These are phyloP conservation scores for Areca catechu DNA, from an alignment of 176 grass and related monocot genomes.

Conservation along the genomic window DNA sequence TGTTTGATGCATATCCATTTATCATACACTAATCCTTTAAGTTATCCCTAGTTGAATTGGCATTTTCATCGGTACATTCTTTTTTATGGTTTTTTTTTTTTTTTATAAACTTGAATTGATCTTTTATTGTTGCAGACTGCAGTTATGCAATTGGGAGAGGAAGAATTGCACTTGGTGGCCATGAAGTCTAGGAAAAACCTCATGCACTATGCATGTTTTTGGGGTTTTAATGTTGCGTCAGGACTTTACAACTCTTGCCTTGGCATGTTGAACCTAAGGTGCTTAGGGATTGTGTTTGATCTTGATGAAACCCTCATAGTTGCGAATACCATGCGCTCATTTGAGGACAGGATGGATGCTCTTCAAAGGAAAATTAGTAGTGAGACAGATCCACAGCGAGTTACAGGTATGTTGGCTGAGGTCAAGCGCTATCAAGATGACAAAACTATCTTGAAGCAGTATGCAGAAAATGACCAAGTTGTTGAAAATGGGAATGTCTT, in stretches of 20 bases:
- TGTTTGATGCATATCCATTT: no score
- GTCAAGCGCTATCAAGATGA: slow-evolving; percentile 97
- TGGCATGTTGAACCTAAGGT: slow-evolving; percentile 83
- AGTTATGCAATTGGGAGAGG: slow-evolving; percentile 62
- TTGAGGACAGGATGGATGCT: slow-evolving; percentile 88
- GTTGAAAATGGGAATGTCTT: slow-evolving; percentile 73
- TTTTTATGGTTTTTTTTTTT: background rate
- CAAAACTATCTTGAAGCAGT: slow-evolving; percentile 79
- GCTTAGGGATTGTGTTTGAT: slow-evolving; percentile 92
- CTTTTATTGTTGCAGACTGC: slow-evolving; percentile 58
- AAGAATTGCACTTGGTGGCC: slow-evolving; percentile 92
- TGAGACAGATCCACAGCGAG: slow-evolving; percentile 69
- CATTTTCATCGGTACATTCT: background rate
- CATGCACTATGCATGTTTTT: slow-evolving; percentile 62
- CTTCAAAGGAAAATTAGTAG: slow-evolving; percentile 88
- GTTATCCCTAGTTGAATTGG: no score
- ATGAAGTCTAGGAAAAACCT: slow-evolving; percentile 68
- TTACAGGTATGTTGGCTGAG: slow-evolving; percentile 73
- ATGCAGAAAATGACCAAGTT: slow-evolving; percentile 82
- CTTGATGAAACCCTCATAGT: slow-evolving; percentile 96
- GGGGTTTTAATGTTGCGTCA: slow-evolving; percentile 78
- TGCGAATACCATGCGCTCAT: slow-evolving; percentile 73
- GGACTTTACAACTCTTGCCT: slow-evolving; percentile 76
- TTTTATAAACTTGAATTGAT: background rate
- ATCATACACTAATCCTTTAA: no score